phyloP scores from a whole-genome alignment of 176 grass and related monocot genomes.

The Rhynchospora breviuscula region DNA sequence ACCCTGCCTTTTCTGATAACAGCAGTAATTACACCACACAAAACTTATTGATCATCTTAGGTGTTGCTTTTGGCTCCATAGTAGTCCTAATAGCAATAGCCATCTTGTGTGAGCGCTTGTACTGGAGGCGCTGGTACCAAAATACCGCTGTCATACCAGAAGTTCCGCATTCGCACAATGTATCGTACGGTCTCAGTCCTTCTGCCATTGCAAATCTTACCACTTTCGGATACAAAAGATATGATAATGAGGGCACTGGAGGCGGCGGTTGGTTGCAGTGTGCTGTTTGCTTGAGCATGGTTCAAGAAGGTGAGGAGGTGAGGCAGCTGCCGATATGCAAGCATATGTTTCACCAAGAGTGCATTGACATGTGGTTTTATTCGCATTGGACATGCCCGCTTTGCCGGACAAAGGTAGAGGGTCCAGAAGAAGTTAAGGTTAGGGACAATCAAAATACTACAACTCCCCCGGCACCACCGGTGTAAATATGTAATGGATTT shows the following conservation, averaged over 20 bases:
- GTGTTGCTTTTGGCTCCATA: background rate
- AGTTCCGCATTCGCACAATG: background rate
- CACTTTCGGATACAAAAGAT: background rate
- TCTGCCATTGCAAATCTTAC: background rate
- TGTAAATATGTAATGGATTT: background rate
- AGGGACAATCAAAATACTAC: background rate
- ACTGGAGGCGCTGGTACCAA: background rate
- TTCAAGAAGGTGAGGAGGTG: conserved; percentile 50
- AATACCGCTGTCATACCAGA: background rate
- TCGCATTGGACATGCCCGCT: conserved; percentile 55
- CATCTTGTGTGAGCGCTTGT: background rate
- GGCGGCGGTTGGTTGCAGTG: background rate
- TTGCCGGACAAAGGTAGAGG: conserved; percentile 37
- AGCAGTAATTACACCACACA: background rate
- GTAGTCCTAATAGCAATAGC: background rate
- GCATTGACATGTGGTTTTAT: conserved; percentile 66
- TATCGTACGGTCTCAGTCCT: background rate
- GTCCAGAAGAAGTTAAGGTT: background rate
- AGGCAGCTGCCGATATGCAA: conserved; percentile 43
- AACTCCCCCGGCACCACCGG: background rate
- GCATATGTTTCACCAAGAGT: conserved; percentile 60
- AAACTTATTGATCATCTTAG: background rate
- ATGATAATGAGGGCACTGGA: background rate
- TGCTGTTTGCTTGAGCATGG: conserved; percentile 44
- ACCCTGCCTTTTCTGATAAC: background rate